These are phyloP conservation scores for Coemansia sp. DNA, from an alignment of 192 early-diverging fungal genomes.

Conservation along the genomic window DNA sequence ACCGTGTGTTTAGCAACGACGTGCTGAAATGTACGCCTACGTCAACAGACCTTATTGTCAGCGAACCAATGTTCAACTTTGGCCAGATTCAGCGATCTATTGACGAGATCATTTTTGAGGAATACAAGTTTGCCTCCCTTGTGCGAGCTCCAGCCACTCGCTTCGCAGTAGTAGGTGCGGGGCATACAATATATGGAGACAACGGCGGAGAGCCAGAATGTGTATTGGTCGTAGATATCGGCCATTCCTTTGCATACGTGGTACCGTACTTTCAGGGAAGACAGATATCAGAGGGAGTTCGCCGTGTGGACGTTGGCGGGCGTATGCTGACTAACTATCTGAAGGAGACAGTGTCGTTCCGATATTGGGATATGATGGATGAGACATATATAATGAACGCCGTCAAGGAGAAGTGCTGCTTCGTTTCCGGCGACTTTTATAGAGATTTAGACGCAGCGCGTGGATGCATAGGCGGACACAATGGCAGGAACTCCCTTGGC, in stretches of 20 bases:
- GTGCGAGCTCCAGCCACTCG: conserved; percentile 26
- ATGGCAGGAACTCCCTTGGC: neutral
- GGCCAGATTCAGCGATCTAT: conserved; percentile 64
- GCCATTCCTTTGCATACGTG: conserved; percentile 80
- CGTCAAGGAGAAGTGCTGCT: conserved; percentile 84
- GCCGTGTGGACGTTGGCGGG: conserved; percentile 80
- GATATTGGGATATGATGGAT: conserved; percentile 95
- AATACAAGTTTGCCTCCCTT: conserved; percentile 65
- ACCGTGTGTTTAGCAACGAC: conserved; percentile 67
- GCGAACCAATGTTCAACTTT: conserved; percentile 83
- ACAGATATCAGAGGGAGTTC: conserved; percentile 58
- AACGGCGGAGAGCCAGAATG: conserved; percentile 51
- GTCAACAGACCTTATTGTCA: conserved; percentile 63
- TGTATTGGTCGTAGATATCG: conserved; percentile 72
- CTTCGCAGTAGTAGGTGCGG: conserved; percentile 7
- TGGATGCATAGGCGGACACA: conserved; percentile 47
- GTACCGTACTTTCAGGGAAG: conserved; percentile 65
- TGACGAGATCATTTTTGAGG: conserved; percentile 87
- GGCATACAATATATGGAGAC: conserved; percentile 12
- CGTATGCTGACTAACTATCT: conserved; percentile 85
- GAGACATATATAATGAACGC: conserved; percentile 83
- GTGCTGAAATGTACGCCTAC: conserved; percentile 64
- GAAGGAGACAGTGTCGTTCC: conserved; percentile 90
- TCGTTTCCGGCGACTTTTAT: conserved; percentile 67
- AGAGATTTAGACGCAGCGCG: conserved; percentile 59